phyloP scores from a whole-genome alignment of 352 stramenopile genomes.

The Globisporangium sylvaticum region DNA sequence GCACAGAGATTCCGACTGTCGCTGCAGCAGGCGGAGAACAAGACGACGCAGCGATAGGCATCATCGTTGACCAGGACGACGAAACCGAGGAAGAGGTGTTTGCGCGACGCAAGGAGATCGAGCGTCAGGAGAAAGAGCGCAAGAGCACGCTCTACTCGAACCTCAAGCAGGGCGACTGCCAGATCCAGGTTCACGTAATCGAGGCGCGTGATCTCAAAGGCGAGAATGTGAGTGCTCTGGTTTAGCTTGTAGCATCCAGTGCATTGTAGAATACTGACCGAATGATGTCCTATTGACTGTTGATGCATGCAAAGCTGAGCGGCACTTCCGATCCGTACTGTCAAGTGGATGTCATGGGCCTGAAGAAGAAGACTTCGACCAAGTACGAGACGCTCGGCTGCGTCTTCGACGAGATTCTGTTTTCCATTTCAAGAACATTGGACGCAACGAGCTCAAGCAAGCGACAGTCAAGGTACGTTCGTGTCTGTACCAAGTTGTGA shows the following conservation, averaged over 20 bases:
- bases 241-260: not conserved
- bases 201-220: constrained; percentile 86
- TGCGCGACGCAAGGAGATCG: constrained; percentile 31
- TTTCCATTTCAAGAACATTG: constrained; percentile 87
- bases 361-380: constrained; percentile 74
- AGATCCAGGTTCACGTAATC: constrained; percentile 84
- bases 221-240: constrained; percentile 56
- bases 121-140: constrained; percentile 51
- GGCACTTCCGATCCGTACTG: constrained; percentile 89
- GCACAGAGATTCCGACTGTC: constrained; percentile 11
- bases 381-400: constrained; percentile 78
- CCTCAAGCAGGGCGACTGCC: constrained; percentile 74
- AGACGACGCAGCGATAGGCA: constrained; percentile 24
- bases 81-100: constrained; percentile 67
- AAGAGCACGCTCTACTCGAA: constrained; percentile 41
- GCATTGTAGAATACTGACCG: not conserved
- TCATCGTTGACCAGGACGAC: constrained; percentile 66
- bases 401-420: constrained; percentile 90
- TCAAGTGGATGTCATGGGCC: constrained; percentile 67
- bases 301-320: constrained; percentile 41
- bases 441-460: constrained; percentile 56
- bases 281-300: not conserved
- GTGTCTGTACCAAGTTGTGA: not conserved
- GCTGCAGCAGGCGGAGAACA: not conserved
- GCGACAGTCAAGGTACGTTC: constrained; percentile 59